Evolutionary conservation across 2,329 filamentous ascomycete genomes (phyloP), one percentile per base, ranked within the genome.

Genomic region (Plectosphaerella sp.): DNA sequence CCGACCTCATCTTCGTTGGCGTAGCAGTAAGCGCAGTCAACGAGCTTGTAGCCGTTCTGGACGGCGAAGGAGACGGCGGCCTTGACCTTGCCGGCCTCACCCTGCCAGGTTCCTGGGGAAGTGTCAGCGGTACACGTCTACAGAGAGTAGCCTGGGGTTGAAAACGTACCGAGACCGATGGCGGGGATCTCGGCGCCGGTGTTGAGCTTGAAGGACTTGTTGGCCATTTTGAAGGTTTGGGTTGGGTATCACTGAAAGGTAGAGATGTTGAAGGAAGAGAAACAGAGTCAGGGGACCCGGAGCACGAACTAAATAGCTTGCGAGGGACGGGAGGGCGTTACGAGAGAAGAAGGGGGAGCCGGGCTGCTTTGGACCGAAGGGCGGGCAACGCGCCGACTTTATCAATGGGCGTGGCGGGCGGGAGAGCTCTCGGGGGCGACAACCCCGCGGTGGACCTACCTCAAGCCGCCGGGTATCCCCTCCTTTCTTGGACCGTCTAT

Each of bases 1-100:
- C 91, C 91, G 15, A 95, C 90, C 68, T 93, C 89, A 47, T 87
- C 80, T 71, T 96, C 91, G 68, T 95, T 92, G 60, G 78, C 85
- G 70, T 91, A 91, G 72, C 85, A 87, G 74, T 87, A 89, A 6
- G 88, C 86, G 59, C 83, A 81, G 71, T 91, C 88, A 60, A 91
- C 78, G 57, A 83, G 77, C 61, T 72, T 72, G 72, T 84, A 83
- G 16, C 79, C 80, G 52, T 67, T 63, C 61, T 78, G 73, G 52
- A 87, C 75, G 45, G 85, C 83, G 56, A 77, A 74, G 47, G 74
- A 70, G 37, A 87, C 83, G 28, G 84, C 83, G 1, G 70, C 67
- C 49, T 77, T 72, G 51, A 87, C 82, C 62, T 84, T 73, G 45
- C 81, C 83, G 0, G 80, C 74, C 3, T 72, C 72, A 9, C 82